These are phyloP conservation scores for Russula emetica DNA, from an alignment of 768 basidiomycete genomes.

Conservation along the genomic window DNA sequence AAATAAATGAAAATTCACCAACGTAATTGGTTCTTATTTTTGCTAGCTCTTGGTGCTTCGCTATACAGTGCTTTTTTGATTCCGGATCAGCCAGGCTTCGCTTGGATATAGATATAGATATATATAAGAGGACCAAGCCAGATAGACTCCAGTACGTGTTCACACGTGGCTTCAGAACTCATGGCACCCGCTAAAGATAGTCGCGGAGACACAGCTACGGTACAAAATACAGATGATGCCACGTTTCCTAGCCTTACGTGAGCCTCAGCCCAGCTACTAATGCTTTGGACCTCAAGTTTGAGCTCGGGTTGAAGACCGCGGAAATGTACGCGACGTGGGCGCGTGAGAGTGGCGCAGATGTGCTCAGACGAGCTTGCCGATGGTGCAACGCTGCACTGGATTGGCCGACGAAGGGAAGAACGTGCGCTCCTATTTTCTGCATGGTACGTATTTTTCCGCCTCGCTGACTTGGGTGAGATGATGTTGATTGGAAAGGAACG, in stretches of 20 bases:
- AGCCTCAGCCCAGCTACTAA: not conserved
- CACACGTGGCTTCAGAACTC: not conserved
- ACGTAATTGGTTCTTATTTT: too few species aligned
- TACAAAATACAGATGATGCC: not conserved
- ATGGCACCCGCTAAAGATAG: not conserved
- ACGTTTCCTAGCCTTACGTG: not conserved
- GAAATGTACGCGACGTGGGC: not conserved
- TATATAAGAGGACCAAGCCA: not conserved
- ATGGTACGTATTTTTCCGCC: not conserved
- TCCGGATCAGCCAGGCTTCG: too few species aligned
- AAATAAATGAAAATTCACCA: too few species aligned
- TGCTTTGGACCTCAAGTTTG: not conserved
- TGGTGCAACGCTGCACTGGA: conserved; percentile 10
- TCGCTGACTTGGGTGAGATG: not conserved
- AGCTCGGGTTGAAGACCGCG: not conserved
- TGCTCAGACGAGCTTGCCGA: conserved; percentile 7
- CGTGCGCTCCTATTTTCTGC: conserved; percentile 9
- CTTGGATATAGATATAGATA: not conserved
- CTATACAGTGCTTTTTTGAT: too few species aligned
- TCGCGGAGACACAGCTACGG: not conserved
- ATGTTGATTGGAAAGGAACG: not conserved
- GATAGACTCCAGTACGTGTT: not conserved
- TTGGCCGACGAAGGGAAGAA: conserved; percentile 7
- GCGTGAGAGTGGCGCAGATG: not conserved
- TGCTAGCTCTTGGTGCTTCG: too few species aligned